phyloP scores from a whole-genome alignment of 352 stramenopile genomes.

The Globisporangium nagaii region DNA sequence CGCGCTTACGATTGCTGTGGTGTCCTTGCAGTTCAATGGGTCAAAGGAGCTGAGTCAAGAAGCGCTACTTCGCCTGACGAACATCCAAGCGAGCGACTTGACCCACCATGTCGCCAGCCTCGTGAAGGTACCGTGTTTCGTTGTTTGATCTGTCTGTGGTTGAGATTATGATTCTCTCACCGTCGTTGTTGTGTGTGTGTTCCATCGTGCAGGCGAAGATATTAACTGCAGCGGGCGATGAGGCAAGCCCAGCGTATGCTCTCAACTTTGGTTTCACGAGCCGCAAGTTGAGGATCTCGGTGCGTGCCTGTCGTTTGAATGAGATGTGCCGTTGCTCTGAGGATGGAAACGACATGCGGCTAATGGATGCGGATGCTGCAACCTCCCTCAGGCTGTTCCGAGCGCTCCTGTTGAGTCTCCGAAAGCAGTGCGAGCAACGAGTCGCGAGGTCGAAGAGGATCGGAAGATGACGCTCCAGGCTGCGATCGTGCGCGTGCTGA shows the following conservation, averaged over 20 bases:
- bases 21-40: conserved; percentile 55
- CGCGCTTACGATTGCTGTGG: not conserved
- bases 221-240: conserved; percentile 24
- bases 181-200: too few species aligned
- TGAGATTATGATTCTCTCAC: too few species aligned
- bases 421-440: conserved; percentile 41
- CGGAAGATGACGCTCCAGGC: conserved; percentile 85
- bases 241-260: conserved; percentile 21
- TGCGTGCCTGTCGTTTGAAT: conserved; percentile 10
- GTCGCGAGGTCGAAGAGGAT: conserved; percentile 80
- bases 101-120: conserved; percentile 63
- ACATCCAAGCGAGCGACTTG: conserved; percentile 55
- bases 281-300: conserved; percentile 46
- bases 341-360: too few species aligned
- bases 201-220: conserved; percentile 3
- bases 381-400: conserved; percentile 40
- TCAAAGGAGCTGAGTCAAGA: conserved; percentile 29
- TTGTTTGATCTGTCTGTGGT: not conserved
- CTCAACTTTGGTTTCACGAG: conserved; percentile 46
- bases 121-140: conserved; percentile 43
- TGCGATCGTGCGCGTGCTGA: conserved; percentile 78
- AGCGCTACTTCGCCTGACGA: conserved; percentile 39
- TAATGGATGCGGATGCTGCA: too few species aligned
- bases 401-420: conserved; percentile 67
- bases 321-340: not conserved